Evolutionary conservation across 345 rosid genomes (phyloP).

Genomic region (Luvunga scandens): DNA sequence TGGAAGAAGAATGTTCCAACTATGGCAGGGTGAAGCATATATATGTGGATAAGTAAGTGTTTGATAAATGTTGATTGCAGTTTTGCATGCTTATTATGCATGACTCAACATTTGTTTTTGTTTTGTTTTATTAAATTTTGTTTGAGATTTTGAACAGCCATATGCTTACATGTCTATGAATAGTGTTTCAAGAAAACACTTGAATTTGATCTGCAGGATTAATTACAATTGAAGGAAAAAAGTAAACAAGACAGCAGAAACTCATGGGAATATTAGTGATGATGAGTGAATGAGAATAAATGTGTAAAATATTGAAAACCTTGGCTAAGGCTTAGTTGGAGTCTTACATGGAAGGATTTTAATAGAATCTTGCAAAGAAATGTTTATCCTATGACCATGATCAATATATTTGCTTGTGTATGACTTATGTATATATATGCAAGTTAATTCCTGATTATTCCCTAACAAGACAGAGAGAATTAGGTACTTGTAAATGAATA

Average conservation of each 20-base stretch:
- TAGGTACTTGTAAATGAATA: neutral
- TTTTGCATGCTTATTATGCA: neutral
- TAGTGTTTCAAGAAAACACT: neutral
- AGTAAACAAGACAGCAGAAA: neutral
- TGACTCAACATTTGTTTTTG: neutral
- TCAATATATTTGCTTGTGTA: neutral
- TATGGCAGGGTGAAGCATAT: conserved; percentile 76
- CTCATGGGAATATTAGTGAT: neutral
- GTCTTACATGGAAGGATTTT: neutral
- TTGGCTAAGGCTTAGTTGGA: neutral
- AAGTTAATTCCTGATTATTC: neutral
- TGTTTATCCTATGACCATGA: neutral
- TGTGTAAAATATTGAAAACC: neutral
- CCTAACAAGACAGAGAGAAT: neutral
- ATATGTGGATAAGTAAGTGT: conserved; percentile 80
- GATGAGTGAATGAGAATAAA: neutral
- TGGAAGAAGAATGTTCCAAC: conserved; percentile 77
- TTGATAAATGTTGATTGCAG: neutral
- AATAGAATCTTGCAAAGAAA: neutral
- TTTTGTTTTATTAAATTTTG: neutral
- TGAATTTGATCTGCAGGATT: neutral
- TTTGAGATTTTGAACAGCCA: neutral
- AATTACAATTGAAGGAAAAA: neutral
- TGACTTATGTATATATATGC: neutral
- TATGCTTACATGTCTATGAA: neutral